A percentile compares a stretch with the other conserved stretches of the same genome.
phyloP scores from a whole-genome alignment of 1,284 basidiomycete genomes.

The Vanrija humicola region DNA sequence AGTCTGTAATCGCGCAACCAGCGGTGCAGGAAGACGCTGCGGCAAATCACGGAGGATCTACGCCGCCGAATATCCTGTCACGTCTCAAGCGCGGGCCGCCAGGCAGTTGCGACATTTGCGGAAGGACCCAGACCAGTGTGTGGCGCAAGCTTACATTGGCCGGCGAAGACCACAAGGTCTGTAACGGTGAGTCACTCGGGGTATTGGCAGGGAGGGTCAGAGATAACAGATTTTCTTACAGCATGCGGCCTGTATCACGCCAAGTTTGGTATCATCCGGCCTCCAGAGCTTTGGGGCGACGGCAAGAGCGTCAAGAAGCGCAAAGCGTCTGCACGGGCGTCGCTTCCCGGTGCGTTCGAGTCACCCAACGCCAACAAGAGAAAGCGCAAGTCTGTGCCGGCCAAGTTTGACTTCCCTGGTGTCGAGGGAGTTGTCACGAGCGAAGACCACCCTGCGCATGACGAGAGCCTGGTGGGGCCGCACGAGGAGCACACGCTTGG shows the following conservation, averaged over 20 bases:
- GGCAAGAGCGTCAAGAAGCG: slow-evolving; percentile 41
- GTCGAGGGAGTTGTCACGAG: not conserved
- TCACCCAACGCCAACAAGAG: slow-evolving; percentile 5
- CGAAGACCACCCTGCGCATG: not conserved
- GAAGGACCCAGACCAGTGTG: slow-evolving; percentile 41
- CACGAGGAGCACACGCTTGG: slow-evolving; percentile 3
- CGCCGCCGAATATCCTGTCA: slow-evolving; percentile 24
- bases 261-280: slow-evolving; percentile 43
- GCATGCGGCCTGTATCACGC: slow-evolving; percentile 44
- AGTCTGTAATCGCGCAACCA: too few relatives aligned
- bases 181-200: slow-evolving; percentile 37
- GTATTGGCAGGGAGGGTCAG: not conserved
- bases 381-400: slow-evolving; percentile 10
- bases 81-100: slow-evolving; percentile 36
- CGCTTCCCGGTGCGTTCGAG: not conserved
- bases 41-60: too few relatives aligned
- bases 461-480: not conserved
- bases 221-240: slow-evolving; percentile 5
- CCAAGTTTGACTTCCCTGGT: not conserved
- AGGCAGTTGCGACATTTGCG: slow-evolving; percentile 45
- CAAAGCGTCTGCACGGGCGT: slow-evolving; percentile 7
- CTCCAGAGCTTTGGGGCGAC: slow-evolving; percentile 45
- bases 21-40: too few relatives aligned
- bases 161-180: slow-evolving; percentile 36
- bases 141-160: slow-evolving; percentile 40